Percentiles rank a stretch among this genome's conserved stretches.
Conservation (phyloP, 1,284 basidiomycete genomes). For the Cryptococcus sp. region DNA sequence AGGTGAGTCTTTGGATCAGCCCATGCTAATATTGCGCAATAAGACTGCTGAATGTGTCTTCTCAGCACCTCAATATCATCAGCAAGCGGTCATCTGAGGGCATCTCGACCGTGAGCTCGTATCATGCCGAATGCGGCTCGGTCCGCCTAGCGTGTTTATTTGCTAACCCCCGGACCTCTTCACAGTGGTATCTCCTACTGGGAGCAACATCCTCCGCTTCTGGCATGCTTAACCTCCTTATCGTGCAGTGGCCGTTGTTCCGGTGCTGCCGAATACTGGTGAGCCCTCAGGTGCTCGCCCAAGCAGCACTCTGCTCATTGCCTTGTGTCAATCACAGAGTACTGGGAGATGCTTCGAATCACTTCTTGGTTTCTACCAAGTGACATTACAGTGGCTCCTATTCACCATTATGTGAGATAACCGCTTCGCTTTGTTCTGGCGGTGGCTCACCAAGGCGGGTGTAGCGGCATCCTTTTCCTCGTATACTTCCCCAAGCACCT, state of each 20-base stretch:
- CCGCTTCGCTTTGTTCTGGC: not conserved
- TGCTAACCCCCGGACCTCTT: slow-evolving; percentile 18
- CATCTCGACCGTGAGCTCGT: slow-evolving; percentile 61
- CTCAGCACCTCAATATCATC: slow-evolving; percentile 37
- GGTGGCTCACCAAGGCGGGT: not conserved
- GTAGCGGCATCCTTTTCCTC: slow-evolving; percentile 82
- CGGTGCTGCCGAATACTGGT: slow-evolving; percentile 76
- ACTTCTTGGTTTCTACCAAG: slow-evolving; percentile 78
- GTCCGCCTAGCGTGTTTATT: not conserved
- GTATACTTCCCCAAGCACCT: slow-evolving; percentile 82
- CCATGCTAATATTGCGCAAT: too few relatives aligned
- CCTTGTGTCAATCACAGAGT: slow-evolving; percentile 52
- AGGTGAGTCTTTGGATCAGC: too few relatives aligned
- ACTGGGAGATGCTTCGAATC: slow-evolving; percentile 73
- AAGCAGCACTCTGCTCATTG: not conserved
- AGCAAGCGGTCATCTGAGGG: slow-evolving; percentile 74
- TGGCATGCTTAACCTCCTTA: slow-evolving; percentile 81
- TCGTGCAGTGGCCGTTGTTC: slow-evolving; percentile 83
- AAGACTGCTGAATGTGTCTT: slow-evolving; percentile 1
- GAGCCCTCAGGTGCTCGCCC: slow-evolving; percentile 41
- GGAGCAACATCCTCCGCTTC: slow-evolving; percentile 81
- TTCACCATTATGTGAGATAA: slow-evolving; percentile 77
- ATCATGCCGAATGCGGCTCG: too few relatives aligned
- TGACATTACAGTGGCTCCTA: slow-evolving; percentile 77
- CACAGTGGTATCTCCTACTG: slow-evolving; percentile 77